These are phyloP conservation scores for Fusarium nematophilum DNA, from an alignment of 2,329 filamentous ascomycete genomes.

Conservation along the genomic window DNA sequence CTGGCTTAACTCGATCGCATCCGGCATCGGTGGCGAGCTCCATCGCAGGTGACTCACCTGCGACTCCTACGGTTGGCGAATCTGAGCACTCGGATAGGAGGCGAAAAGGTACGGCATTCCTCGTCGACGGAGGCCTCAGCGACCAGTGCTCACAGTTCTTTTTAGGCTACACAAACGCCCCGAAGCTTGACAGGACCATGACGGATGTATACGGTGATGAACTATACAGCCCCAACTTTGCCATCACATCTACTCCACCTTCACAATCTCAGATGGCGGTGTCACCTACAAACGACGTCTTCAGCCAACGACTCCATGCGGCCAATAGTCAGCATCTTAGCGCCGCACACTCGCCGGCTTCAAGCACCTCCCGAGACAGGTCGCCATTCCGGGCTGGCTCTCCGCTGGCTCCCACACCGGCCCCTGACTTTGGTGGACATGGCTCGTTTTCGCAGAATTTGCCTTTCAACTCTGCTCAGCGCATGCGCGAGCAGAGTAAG, in stretches of 20 bases:
- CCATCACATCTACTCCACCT: slow-evolving; percentile 66
- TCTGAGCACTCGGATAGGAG: slow-evolving; percentile 60
- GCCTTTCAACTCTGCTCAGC: slow-evolving; percentile 65
- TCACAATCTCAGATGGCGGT: slow-evolving; percentile 59
- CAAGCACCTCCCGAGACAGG: slow-evolving; percentile 68
- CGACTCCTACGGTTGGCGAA: slow-evolving; percentile 65
- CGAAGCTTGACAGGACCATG: slow-evolving; percentile 87
- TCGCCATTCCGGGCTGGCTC: slow-evolving; percentile 86
- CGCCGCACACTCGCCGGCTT: slow-evolving; percentile 64
- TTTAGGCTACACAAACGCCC: slow-evolving; percentile 64
- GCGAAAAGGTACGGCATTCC: slow-evolving; percentile 63
- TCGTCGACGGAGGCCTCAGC: slow-evolving; percentile 2
- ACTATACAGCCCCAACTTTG: slow-evolving; percentile 79
- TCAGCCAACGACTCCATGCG: slow-evolving; percentile 81
- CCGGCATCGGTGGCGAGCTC: slow-evolving; percentile 69
- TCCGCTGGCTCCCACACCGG: slow-evolving; percentile 63
- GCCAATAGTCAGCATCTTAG: slow-evolving; percentile 79
- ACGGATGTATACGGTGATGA: slow-evolving; percentile 88
- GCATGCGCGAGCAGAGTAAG: slow-evolving; percentile 70
- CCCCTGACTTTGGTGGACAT: slow-evolving; percentile 55
- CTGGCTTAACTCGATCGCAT: slow-evolving; percentile 57
- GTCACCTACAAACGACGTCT: slow-evolving; percentile 67
- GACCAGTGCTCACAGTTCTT: slow-evolving; percentile 69
- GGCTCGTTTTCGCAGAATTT: slow-evolving; percentile 31
- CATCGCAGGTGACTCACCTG: slow-evolving; percentile 68